Conservation (phyloP, 768 basidiomycete species). For the Leccinum broughii region DNA sequence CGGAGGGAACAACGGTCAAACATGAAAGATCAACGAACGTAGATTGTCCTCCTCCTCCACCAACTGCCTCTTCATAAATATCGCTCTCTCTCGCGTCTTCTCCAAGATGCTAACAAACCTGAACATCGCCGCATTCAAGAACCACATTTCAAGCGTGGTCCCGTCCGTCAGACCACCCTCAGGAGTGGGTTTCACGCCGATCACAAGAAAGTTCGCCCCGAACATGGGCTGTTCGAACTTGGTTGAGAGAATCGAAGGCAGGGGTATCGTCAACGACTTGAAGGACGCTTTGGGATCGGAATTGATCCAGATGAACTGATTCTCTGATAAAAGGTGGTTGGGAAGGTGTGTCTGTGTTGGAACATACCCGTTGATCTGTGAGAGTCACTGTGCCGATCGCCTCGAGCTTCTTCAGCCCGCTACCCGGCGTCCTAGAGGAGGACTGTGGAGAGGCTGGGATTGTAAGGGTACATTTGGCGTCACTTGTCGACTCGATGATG, state of each 20-base stretch:
- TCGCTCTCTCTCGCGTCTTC: slow-evolving; percentile 73
- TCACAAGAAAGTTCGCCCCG: slow-evolving; percentile 61
- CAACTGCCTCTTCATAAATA: slow-evolving; percentile 69
- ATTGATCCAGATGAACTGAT: slow-evolving; percentile 64
- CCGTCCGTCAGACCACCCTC: slow-evolving; percentile 68
- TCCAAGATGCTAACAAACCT: slow-evolving; percentile 71
- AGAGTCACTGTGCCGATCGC: slow-evolving; percentile 59
- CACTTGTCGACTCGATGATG: slow-evolving; percentile 56
- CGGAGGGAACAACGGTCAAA: background rate
- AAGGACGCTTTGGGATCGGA: slow-evolving; percentile 36
- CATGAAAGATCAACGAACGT: slow-evolving; percentile 27
- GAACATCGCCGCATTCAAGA: slow-evolving; percentile 69
- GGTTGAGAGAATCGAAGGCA: slow-evolving; percentile 64
- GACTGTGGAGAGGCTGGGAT: slow-evolving; percentile 55
- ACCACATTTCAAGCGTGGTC: slow-evolving; percentile 65
- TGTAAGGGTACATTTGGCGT: slow-evolving; percentile 56
- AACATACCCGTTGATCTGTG: slow-evolving; percentile 71
- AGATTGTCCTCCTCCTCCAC: slow-evolving; percentile 35
- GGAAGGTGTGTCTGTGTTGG: slow-evolving; percentile 3
- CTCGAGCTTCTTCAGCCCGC: slow-evolving; percentile 57
- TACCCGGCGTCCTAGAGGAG: slow-evolving; percentile 49
- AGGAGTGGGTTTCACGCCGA: slow-evolving; percentile 66
- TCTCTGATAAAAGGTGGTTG: slow-evolving; percentile 8
- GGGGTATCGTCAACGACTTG: slow-evolving; percentile 53
- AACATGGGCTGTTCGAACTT: slow-evolving; percentile 78